Conservation (phyloP, 495 filamentous ascomycete species). For the Xylaria palmicola region DNA sequence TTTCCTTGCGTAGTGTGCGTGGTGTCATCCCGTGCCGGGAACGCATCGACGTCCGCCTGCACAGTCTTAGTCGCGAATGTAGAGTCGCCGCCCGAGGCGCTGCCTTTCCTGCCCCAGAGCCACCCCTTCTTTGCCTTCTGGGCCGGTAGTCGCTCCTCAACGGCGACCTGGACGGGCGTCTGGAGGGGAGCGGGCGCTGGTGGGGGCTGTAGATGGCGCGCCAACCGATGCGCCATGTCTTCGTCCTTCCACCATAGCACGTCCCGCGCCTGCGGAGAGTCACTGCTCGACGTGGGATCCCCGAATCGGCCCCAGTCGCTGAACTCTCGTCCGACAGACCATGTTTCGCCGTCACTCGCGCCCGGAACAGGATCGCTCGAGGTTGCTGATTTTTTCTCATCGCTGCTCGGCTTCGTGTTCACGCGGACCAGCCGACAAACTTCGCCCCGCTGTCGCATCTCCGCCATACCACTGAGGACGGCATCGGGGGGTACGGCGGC, state of each 20-base stretch:
- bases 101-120: constrained; percentile 23
- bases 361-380: background rate
- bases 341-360: constrained; percentile 19
- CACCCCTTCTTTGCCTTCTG: constrained; percentile 31
- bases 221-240: constrained; percentile 45
- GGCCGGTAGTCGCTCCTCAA: constrained; percentile 27
- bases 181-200: constrained; percentile 18
- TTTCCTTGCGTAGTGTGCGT: constrained; percentile 1
- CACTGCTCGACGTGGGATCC: background rate
- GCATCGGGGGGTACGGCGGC: constrained; percentile 32
- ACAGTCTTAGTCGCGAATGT: constrained; percentile 1
- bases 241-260: constrained; percentile 48
- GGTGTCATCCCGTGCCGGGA: constrained; percentile 4
- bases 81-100: background rate
- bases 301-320: constrained; percentile 44
- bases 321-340: constrained; percentile 28
- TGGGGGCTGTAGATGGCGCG: constrained; percentile 41
- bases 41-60: constrained; percentile 18
- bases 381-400: constrained; percentile 22
- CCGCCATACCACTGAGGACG: constrained; percentile 32
- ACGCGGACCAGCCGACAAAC: constrained; percentile 34
- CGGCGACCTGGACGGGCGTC: constrained; percentile 28
- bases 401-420: constrained; percentile 20
- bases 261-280: background rate
- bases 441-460: constrained; percentile 39